These are phyloP conservation scores for Lactarius hengduanensis DNA, from an alignment of 768 basidiomycete genomes.

Conservation along the genomic window DNA sequence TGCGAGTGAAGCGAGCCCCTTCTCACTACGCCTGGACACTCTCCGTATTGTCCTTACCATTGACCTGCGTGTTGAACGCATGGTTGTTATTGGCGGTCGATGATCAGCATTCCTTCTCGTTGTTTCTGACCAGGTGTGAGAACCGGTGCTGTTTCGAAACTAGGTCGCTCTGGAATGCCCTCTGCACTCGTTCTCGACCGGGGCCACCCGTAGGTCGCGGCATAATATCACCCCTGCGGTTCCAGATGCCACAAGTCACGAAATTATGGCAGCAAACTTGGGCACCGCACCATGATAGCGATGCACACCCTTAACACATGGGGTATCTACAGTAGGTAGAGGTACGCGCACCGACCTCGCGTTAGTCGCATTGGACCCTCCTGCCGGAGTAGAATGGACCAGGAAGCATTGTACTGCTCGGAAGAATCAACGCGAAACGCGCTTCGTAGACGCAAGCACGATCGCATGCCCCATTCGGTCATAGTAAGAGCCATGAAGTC, in stretches of 20 bases:
- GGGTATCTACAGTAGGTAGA: conserved; percentile 73
- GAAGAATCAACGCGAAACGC: conserved; percentile 24
- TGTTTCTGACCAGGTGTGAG: background rate
- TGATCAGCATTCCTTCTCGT: too few species aligned
- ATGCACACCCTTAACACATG: conserved; percentile 70
- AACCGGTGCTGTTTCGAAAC: background rate
- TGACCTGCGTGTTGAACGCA: conserved; percentile 10
- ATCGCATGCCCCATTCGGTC: conserved; percentile 47
- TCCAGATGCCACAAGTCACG: conserved; percentile 59
- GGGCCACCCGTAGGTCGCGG: background rate
- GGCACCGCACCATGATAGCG: conserved; percentile 58
- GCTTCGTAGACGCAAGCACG: conserved; percentile 79
- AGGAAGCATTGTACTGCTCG: conserved; percentile 30
- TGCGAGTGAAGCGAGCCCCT: background rate
- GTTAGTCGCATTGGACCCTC: conserved; percentile 68
- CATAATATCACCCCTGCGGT: conserved; percentile 34
- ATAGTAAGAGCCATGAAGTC: conserved; percentile 30
- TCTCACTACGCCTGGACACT: background rate
- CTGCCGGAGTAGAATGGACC: conserved; percentile 37
- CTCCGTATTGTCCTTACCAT: background rate
- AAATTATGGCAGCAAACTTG: conserved; percentile 53
- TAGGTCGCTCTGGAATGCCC: background rate
- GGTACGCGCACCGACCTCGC: conserved; percentile 73
- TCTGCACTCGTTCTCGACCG: background rate
- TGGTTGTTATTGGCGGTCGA: too few species aligned